Percentiles rank a stretch among this genome's conserved stretches.
Conservation (phyloP, 345 rosid genomes). For the Acer yangbiense region DNA sequence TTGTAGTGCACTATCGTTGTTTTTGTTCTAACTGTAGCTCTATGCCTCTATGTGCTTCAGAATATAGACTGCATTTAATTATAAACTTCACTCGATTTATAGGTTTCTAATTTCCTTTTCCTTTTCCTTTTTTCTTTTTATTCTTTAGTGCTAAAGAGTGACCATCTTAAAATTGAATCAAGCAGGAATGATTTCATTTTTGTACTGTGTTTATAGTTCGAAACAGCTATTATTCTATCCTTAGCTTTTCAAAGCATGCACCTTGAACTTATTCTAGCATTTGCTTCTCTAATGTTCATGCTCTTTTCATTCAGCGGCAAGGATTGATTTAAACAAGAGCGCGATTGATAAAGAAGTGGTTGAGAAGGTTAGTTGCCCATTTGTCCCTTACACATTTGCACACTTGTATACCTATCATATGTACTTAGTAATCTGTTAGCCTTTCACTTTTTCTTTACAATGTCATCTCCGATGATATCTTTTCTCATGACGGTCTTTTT, state of each 20-base stretch:
- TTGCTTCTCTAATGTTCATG: slow-evolving; percentile 14
- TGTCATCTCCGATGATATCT: background rate
- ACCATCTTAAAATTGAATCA: background rate
- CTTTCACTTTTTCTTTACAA: background rate
- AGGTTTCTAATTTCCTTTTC: background rate
- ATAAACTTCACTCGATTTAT: background rate
- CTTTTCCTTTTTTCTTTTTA: too few species aligned
- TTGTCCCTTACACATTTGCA: slow-evolving; percentile 4
- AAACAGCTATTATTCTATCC: background rate
- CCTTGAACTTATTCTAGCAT: background rate
- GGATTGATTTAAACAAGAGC: slow-evolving; percentile 59
- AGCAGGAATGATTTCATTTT: background rate
- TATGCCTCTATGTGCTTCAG: background rate
- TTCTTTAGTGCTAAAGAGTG: background rate
- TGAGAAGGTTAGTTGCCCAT: slow-evolving; percentile 53
- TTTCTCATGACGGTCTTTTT: background rate
- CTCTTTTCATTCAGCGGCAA: slow-evolving; percentile 57
- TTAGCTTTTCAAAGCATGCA: background rate
- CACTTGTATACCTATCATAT: background rate
- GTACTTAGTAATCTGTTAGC: background rate
- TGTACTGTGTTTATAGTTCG: too few species aligned
- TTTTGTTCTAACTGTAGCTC: background rate
- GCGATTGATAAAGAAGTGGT: slow-evolving; percentile 79
- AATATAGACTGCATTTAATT: background rate
- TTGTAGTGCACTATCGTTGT: background rate